Evolutionary conservation across 2,329 filamentous ascomycete genomes (phyloP).

Genomic region (Orbilia brochopaga): DNA sequence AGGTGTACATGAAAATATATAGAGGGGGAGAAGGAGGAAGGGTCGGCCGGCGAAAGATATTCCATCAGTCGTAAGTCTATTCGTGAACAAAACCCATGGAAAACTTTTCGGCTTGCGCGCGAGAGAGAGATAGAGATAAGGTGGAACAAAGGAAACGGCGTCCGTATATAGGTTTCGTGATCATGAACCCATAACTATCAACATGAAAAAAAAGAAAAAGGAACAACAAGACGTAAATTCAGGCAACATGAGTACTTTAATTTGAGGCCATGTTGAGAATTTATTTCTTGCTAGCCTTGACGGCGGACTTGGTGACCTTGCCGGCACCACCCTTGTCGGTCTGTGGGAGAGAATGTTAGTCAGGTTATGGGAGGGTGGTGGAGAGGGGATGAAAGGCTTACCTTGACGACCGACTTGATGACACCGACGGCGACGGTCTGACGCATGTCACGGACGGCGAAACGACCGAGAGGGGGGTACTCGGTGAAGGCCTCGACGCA

Average conservation of each 20-base stretch:
- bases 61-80: slow-evolving; percentile 49
- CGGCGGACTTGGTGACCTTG: slow-evolving; percentile 59
- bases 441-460: slow-evolving; percentile 99
- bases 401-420: slow-evolving; percentile 85
- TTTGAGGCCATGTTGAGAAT: slow-evolving; percentile 34
- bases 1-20: slow-evolving; percentile 43
- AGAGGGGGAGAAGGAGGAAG: slow-evolving; percentile 14
- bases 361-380: slow-evolving; percentile 3
- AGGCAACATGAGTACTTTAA: slow-evolving; percentile 44
- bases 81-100: slow-evolving; percentile 48
- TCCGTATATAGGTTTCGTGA: slow-evolving; percentile 12
- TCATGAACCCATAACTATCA: slow-evolving; percentile 39
- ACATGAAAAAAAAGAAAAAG: slow-evolving; percentile 47
- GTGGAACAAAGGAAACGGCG: slow-evolving; percentile 15
- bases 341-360: slow-evolving; percentile 33
- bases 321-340: slow-evolving; percentile 54
- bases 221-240: slow-evolving; percentile 13
- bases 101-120: slow-evolving; percentile 28
- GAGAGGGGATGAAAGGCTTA: slow-evolving; percentile 52
- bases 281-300: slow-evolving; percentile 59
- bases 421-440: slow-evolving; percentile 91
- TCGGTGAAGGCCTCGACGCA: slow-evolving; percentile 99
- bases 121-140: slow-evolving; percentile 34
- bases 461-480: slow-evolving; percentile 99
- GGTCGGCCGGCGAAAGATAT: slow-evolving; percentile 20